Evolutionary conservation across 768 basidiomycete species (phyloP).

Genomic region (Auricularia heimuer): DNA sequence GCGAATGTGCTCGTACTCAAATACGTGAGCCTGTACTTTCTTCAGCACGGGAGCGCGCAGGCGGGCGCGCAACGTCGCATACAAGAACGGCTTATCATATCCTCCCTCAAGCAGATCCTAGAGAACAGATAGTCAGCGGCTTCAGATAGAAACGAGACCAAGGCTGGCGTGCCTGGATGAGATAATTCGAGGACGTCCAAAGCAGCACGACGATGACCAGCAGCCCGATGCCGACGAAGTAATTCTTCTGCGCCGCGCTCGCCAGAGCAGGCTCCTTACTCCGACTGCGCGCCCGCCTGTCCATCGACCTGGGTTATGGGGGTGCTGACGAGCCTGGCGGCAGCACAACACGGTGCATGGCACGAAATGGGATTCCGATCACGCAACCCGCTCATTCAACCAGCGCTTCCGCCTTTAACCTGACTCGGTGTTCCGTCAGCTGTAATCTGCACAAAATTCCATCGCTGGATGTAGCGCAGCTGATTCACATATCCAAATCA

Average conservation of each 20-base stretch:
- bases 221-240: slow-evolving; percentile 52
- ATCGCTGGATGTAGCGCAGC: too few relatives aligned
- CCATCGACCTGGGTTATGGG: not conserved
- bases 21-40: slow-evolving; percentile 84
- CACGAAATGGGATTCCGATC: too few relatives aligned
- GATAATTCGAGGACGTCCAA: slow-evolving; percentile 84
- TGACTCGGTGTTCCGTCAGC: too few relatives aligned
- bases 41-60: not conserved
- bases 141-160: not conserved
- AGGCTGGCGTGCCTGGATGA: slow-evolving; percentile 54
- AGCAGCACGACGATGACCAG: slow-evolving; percentile 69
- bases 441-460: too few relatives aligned
- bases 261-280: not conserved
- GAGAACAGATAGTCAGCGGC: not conserved
- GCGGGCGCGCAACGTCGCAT: slow-evolving; percentile 17
- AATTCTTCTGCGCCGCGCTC: slow-evolving; percentile 18
- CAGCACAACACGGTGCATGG: too few relatives aligned
- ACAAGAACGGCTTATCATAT: slow-evolving; percentile 88
- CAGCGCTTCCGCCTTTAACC: too few relatives aligned
- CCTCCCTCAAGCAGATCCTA: slow-evolving; percentile 48
- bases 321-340: too few relatives aligned
- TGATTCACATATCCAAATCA: too few relatives aligned
- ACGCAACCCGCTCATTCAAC: too few relatives aligned
- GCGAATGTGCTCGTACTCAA: slow-evolving; percentile 85
- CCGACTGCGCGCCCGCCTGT: not conserved